phyloP scores from a whole-genome alignment of 2,329 filamentous ascomycete genomes.

The Apiospora saccharicola region DNA sequence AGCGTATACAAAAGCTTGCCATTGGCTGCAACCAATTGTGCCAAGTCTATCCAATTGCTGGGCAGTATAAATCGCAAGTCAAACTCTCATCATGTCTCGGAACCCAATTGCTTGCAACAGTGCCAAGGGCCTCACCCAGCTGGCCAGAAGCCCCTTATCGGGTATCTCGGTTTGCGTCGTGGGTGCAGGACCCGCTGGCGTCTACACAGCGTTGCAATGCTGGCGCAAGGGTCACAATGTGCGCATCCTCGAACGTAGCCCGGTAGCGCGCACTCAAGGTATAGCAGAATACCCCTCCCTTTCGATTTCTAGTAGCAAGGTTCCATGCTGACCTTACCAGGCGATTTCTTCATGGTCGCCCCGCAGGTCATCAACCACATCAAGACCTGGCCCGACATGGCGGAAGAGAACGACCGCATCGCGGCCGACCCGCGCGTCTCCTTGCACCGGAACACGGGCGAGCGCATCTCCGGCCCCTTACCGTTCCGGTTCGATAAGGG shows the following conservation, averaged over 20 bases:
- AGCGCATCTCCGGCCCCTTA: slow-evolving; percentile 25
- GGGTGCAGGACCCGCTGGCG: slow-evolving; percentile 29
- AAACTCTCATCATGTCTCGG: neutral
- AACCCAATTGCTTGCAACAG: neutral
- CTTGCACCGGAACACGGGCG: neutral
- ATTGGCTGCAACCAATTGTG: neutral
- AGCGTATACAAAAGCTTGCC: neutral
- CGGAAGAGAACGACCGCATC: slow-evolving; percentile 17
- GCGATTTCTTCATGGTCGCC: slow-evolving; percentile 35
- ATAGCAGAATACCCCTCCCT: no score
- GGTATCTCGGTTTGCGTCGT: slow-evolving; percentile 15
- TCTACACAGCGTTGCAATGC: slow-evolving; percentile 31
- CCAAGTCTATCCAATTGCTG: neutral
- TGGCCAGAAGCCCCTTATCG: neutral
- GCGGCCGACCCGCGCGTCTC: slow-evolving; percentile 20
- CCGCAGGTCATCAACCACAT: slow-evolving; percentile 23
- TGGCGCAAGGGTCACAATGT: slow-evolving; percentile 33
- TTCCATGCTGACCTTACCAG: no score
- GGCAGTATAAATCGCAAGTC: neutral
- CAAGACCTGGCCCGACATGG: slow-evolving; percentile 24
- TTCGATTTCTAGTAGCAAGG: no score
- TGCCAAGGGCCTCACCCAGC: neutral
- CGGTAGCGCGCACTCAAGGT: neutral
- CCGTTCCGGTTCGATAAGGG: slow-evolving; percentile 22
- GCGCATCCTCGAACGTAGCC: slow-evolving; percentile 27